Evolutionary conservation across 2,329 filamentous ascomycete genomes (phyloP).

Genomic region (Cytospora paraplurivora): DNA sequence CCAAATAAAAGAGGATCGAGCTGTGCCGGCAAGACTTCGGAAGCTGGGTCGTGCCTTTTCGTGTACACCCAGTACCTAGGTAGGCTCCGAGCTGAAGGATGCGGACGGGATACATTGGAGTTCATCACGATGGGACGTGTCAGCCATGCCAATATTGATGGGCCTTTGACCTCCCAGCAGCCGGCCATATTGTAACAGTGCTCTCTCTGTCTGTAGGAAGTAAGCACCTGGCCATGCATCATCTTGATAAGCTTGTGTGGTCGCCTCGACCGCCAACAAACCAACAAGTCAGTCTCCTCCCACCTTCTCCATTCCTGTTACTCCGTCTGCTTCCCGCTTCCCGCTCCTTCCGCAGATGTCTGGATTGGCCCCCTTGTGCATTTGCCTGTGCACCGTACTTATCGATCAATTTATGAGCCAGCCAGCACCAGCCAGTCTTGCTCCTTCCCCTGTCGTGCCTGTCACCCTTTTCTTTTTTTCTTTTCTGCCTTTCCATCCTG

Average conservation of each 20-base stretch:
- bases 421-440: no score
- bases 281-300: neutral
- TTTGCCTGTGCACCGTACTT: neutral
- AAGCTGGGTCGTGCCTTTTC: no score
- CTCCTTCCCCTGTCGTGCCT: neutral
- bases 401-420: no score
- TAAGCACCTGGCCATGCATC: neutral
- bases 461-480: neutral
- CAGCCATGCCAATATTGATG: neutral
- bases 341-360: neutral
- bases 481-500: neutral
- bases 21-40: no score
- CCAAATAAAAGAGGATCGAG: no score
- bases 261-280: neutral
- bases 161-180: no score
- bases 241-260: neutral
- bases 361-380: neutral
- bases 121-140: neutral
- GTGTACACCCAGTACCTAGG: no score
- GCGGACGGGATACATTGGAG: no score
- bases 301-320: slow-evolving; percentile 3
- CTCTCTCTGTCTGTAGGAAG: neutral
- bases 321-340: neutral
- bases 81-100: no score
- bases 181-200: neutral